These are phyloP conservation scores for Raffaelea albimanens DNA, from an alignment of 2,329 filamentous ascomycete species.

Conservation along the genomic window DNA sequence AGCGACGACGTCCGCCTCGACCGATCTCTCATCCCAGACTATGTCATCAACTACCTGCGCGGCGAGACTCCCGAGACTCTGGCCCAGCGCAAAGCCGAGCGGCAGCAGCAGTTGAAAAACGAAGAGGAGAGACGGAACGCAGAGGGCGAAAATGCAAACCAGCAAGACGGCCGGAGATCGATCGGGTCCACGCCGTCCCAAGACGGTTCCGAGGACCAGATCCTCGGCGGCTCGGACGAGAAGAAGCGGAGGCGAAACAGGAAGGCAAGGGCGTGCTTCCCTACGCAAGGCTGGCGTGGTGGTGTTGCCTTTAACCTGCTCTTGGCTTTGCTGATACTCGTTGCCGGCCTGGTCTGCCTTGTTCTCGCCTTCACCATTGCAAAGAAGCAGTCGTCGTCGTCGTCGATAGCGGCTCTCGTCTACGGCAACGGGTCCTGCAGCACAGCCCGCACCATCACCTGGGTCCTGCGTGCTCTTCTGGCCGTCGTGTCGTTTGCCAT, in stretches of 20 bases:
- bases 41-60: constrained; percentile 44
- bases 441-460: constrained; percentile 25
- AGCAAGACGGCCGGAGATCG: background rate
- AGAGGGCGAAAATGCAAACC: background rate
- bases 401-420: constrained; percentile 16
- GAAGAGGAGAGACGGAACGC: background rate
- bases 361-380: constrained; percentile 21
- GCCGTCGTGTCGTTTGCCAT: constrained; percentile 33
- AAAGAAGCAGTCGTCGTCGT: background rate
- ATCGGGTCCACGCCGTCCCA: background rate
- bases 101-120: constrained; percentile 15
- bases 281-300: constrained; percentile 35
- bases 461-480: constrained; percentile 33
- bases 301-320: constrained; percentile 35
- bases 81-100: constrained; percentile 32
- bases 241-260: background rate
- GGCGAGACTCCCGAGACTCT: constrained; percentile 45
- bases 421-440: constrained; percentile 26
- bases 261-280: constrained; percentile 2
- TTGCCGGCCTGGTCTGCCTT: constrained; percentile 27
- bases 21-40: constrained; percentile 42
- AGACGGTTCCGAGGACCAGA: background rate
- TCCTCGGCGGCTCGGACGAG: background rate
- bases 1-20: constrained; percentile 17
- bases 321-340: constrained; percentile 27